These are phyloP conservation scores for Graphiopsis chlorocephala DNA, from an alignment of 2,329 filamentous ascomycete genomes.

Conservation along the genomic window DNA sequence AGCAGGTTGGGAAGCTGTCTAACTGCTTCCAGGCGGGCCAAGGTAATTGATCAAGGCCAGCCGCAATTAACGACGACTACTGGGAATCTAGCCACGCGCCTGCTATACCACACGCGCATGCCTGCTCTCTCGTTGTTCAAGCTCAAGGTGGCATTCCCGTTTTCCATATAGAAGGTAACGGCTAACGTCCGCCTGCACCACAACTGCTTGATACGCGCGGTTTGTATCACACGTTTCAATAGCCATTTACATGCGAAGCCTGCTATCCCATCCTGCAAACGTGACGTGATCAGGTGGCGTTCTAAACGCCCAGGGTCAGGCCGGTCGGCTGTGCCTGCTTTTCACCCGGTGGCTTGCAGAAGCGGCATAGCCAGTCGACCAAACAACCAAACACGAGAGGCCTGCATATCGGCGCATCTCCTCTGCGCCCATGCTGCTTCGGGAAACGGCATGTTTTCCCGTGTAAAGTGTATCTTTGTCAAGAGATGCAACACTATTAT, in stretches of 20 bases:
- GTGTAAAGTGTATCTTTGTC: background rate
- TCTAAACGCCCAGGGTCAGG: background rate
- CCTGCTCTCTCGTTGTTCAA: background rate
- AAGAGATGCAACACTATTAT: background rate
- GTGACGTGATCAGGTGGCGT: background rate
- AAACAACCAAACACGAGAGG: constrained; percentile 2
- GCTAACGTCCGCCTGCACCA: background rate
- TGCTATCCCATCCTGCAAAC: background rate
- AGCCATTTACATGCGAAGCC: background rate
- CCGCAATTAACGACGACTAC: background rate
- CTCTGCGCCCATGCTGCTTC: background rate
- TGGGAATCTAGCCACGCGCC: background rate
- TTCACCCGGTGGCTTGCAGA: background rate
- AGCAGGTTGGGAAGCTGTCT: constrained; percentile 3
- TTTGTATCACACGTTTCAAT: background rate
- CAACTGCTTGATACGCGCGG: background rate
- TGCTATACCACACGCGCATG: background rate
- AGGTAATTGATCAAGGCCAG: background rate
- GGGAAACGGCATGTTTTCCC: background rate
- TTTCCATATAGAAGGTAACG: background rate
- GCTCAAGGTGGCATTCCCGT: background rate
- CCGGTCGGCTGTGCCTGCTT: constrained; percentile 9
- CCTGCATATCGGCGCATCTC: background rate
- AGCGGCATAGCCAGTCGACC: background rate
- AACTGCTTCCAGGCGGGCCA: constrained; percentile 8